Evolutionary conservation across 2,329 filamentous ascomycete species (phyloP), one percentile per base, ranked within the genome.

Genomic region (Sarocladium kiliense): DNA sequence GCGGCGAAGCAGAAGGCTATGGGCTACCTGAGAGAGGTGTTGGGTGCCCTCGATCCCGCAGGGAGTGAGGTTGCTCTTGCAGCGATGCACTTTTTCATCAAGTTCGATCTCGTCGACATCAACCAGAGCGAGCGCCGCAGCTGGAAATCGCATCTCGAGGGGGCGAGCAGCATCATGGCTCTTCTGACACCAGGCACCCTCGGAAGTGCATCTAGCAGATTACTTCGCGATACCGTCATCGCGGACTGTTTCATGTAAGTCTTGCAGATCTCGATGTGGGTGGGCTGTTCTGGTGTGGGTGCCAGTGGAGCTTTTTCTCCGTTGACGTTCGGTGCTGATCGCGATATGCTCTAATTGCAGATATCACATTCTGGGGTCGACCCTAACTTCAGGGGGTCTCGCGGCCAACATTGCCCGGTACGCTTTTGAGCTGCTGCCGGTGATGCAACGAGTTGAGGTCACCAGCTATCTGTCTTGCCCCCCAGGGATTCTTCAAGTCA

Each of bases 61-160:
- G 73, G 73, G n/a, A 74, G 70, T 45, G 75, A 78, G 58, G 73
- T 77, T 30, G 65, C 76, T 26, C 65, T 79, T 16, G 76, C 76
- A 9, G 75, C 77, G 1, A 72, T 77, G 56, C 70, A 78, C 51
- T 78, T 79, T 62, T 78, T 79, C 56, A 69, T 79, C 64, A 77
- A 77, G 57, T 77, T 79, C 57, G 69, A 78, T 53, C 66, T 79
- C n/a, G 75, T 79, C 45, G 76, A 79, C 58, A 63, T 77, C 11
- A 74, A 76, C 12, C 71, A 69, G 56, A 68, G 68, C 21, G 70
- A 67, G 19, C 67, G 69, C 5, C 70, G 67, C 55, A 68, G 69
- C 56, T 79, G 77, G 77, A 71, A 71, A 58, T 65, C 70, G 42
- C 77, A 79, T 60, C 67, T 79, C 44, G 69, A 73, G 30, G 76